Evolutionary conservation across 2,329 filamentous ascomycete species (phyloP), one percentile per base, ranked within the genome.

Genomic region (Ascocoryne sarcoides): DNA sequence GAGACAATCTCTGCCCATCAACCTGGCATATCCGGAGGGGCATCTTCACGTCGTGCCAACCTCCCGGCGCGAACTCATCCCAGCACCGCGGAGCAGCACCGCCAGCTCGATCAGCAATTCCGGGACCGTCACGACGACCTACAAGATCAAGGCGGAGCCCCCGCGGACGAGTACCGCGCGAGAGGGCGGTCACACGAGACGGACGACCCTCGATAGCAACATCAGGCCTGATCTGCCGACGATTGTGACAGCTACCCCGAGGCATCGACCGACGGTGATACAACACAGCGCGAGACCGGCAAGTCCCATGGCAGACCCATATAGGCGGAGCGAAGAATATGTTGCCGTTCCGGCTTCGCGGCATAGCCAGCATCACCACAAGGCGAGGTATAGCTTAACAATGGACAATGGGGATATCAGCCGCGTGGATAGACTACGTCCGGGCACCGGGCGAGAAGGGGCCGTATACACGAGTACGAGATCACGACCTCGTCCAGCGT

Each of bases 331-430:
- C 51, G 73, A 78, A 29, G 57, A 64, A 23, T 75, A 74, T 50
- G 76, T 73, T 53, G 58, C 73, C 20, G 67, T 76, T 47, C 75
- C 75, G n/a, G 73, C 74, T 38, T 70, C 73, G 4, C 77, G 75
- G 40, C 70, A 68, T 56, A 61, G 67, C 40, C 33, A 36, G 5
- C 44, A 44, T 41, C 53, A 53, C 21, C 43, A 48, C 23, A 54
- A 53, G 17, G 63, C 43, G 62, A 61, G 62, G 39, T 71, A 73
- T 48, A 71, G 67, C 48, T 63, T 66, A 38, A 65, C 65, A 5
- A 56, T 73, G 43, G 70, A 72, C 45, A 66, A 65, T 42, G 73
- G 74, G 18, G 73, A 76, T 37, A 46, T 55, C 46, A 48, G 46
- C 26, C 45, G 51, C 2, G 43, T 49, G 9, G 54, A 54, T 2